Base-by-base conservation (phyloP, 2,329 filamentous ascomycete genomes). In the Diaporthe citrichinensis region DNA sequence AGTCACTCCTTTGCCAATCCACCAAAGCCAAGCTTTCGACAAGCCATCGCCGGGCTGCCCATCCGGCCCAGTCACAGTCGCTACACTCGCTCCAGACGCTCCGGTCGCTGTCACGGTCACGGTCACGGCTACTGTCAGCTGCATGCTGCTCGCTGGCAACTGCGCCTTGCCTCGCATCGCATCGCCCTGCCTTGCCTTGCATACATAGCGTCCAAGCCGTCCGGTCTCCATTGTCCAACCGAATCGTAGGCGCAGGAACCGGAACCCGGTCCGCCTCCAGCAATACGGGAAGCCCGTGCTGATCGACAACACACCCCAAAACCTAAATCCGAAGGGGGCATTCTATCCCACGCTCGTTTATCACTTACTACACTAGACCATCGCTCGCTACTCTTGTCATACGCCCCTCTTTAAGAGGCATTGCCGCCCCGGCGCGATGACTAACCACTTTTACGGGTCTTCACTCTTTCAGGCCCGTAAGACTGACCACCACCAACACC, bases 391-490 rank as follows among this genome's bases (percentile, higher is more conserved):
- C 55, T 71, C 73, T 34, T 72, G 69, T 62, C 68, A 39, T 49
- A 79, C 78, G 73, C 78, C 79, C 78, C 67, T 80, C 78, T 72
- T 67, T 71, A 65, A 68, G 72, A 76, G 75, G 75, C 75, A 72
- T 78, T 78, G 79, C 84, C 85, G 82, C 81, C 84, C 65, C 83
- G 83, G 79, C 84, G 83, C 83, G 78, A 88, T 88, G 86, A 85
- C 84, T 82, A 84, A 85, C 82, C 82, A 84, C 81, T 82, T 80
- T 79, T 84, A 82, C 82, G 85, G 84, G 84, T 83, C 86, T 86
- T 86, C 86, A 87, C 85, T 88, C 84, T 80, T 85, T 86, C 86
- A 87, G 86, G 82, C 85, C 83, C 86, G 84, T 80, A 78, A 79
- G 74, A 80, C 75, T 79, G 79, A 82, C 74, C 75, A 80, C 77